These are phyloP conservation scores for Ligustrum vulgare DNA, from an alignment of 257 asterid genomes.

Conservation along the genomic window DNA sequence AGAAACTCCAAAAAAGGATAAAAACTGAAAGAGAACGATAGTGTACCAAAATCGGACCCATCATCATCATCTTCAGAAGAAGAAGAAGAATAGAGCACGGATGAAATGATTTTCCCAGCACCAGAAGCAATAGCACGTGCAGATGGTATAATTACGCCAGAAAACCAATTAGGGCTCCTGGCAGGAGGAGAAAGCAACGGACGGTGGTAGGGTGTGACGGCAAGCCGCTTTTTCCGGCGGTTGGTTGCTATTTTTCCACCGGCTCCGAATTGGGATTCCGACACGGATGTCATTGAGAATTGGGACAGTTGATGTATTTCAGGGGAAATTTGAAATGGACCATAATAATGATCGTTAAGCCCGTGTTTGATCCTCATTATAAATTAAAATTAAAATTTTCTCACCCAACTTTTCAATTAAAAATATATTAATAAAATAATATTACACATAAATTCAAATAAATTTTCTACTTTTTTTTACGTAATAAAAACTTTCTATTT, in stretches of 20 bases:
- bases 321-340: neutral
- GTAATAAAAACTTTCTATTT: no score
- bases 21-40: neutral
- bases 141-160: conserved; percentile 37
- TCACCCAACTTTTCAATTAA: no score
- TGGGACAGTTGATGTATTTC: neutral
- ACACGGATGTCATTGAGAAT: conserved; percentile 14
- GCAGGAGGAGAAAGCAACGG: conserved; percentile 33
- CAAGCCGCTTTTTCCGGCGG: conserved; percentile 28
- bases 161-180: conserved; percentile 34
- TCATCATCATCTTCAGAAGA: conserved; percentile 36
- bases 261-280: conserved; percentile 26
- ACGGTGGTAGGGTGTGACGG: conserved; percentile 42
- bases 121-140: conserved; percentile 54
- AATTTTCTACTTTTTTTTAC: no score
- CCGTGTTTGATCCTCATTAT: no score
- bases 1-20: neutral
- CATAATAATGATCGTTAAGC: no score
- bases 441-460: no score
- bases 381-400: no score
- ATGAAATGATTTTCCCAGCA: conserved; percentile 61
- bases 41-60: conserved; percentile 41
- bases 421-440: no score
- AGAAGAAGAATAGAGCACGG: conserved; percentile 59
- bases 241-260: conserved; percentile 43